Evolutionary conservation across 495 filamentous ascomycete species (phyloP).

Genomic region (Aspergillus panamensis): DNA sequence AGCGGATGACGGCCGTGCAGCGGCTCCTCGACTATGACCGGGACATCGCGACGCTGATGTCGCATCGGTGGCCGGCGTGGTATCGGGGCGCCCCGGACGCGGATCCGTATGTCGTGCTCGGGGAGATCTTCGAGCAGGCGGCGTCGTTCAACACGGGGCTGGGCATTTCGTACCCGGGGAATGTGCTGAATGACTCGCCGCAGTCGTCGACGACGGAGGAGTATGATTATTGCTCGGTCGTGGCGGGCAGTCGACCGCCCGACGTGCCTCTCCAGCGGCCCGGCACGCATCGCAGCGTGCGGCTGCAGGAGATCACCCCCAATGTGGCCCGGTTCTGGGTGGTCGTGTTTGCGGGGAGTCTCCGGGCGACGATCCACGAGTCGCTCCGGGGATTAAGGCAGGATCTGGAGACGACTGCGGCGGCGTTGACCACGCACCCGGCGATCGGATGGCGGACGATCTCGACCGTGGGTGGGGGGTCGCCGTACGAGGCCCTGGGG

Average conservation of each 20-base stretch:
- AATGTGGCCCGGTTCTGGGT: conserved; percentile 6
- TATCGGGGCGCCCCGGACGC: background rate
- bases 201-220: background rate
- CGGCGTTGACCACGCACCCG: background rate
- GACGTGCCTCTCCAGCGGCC: conserved; percentile 1
- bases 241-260: conserved; percentile 5
- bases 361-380: background rate
- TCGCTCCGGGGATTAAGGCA: background rate
- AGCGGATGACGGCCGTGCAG: conserved; percentile 39
- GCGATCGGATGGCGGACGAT: conserved; percentile 5
- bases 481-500: background rate
- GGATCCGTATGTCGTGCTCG: conserved; percentile 6
- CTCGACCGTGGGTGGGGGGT: background rate
- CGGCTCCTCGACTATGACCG: conserved; percentile 49
- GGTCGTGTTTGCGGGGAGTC: background rate
- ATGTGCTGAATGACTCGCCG: conserved; percentile 3
- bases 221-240: background rate
- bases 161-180: conserved; percentile 6
- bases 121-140: conserved; percentile 11
- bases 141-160: conserved; percentile 13
- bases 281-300: background rate
- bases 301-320: conserved; percentile 5
- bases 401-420: background rate
- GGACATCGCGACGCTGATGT: conserved; percentile 21
- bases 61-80: conserved; percentile 10